Percentiles rank a stretch among this genome's conserved stretches.
These are phyloP conservation scores for Nicotiana knightiana DNA, from an alignment of 257 asterid species.

Conservation along the genomic window DNA sequence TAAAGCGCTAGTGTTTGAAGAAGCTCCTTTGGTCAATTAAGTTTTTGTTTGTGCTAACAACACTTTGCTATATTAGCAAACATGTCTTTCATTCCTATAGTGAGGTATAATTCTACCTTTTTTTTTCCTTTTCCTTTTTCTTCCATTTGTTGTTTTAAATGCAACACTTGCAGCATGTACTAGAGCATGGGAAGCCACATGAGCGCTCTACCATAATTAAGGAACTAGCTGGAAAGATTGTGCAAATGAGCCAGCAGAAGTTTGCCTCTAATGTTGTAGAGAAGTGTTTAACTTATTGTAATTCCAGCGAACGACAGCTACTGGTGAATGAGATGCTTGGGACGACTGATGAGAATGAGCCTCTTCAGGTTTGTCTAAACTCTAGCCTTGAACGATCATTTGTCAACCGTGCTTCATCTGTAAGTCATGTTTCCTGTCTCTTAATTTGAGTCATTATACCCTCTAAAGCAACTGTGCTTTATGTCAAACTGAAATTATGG, in stretches of 20 bases:
- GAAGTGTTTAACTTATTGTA: conserved; percentile 86
- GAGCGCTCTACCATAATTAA: conserved; percentile 74
- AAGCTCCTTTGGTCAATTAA: background rate
- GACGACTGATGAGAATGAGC: conserved; percentile 93
- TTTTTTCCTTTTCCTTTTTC: background rate
- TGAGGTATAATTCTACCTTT: background rate
- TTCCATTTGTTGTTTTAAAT: background rate
- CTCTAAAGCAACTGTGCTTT: background rate
- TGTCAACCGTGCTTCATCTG: background rate
- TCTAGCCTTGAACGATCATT: background rate
- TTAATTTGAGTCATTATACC: background rate
- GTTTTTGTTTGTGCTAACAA: background rate
- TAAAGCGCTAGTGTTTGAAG: background rate
- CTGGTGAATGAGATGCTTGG: conserved; percentile 98
- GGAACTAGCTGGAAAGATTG: conserved; percentile 91
- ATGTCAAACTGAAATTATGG: background rate
- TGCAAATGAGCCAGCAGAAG: conserved; percentile 98
- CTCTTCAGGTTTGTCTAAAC: conserved; percentile 69
- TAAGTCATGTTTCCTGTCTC: background rate
- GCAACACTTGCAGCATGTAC: conserved; percentile 46
- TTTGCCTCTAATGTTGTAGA: conserved; percentile 97
- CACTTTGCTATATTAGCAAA: background rate
- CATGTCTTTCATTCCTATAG: background rate
- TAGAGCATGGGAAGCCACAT: conserved; percentile 92
- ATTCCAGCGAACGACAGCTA: conserved; percentile 68